A percentile compares a stretch with the other conserved stretches of the same genome.
phyloP scores from a whole-genome alignment of 495 filamentous ascomycete species.

The Penicillium antarcticum region DNA sequence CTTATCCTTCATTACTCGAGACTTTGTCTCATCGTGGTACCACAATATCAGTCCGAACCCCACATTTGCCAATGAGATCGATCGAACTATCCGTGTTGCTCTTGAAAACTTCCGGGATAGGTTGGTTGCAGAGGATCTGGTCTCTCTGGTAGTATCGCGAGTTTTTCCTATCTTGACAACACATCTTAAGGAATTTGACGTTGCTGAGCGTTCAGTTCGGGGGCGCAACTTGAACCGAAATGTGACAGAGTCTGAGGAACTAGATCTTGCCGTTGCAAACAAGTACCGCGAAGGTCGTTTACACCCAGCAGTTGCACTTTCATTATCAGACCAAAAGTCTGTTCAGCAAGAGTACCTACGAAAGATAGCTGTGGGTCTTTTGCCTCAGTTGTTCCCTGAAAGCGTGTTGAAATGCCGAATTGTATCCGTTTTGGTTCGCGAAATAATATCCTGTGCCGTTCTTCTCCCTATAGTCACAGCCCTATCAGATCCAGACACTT shows the following conservation, averaged over 20 bases:
- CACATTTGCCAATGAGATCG: slow-evolving; percentile 79
- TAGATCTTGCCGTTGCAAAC: slow-evolving; percentile 87
- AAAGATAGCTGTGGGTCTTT: slow-evolving; percentile 59
- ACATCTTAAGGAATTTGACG: slow-evolving; percentile 86
- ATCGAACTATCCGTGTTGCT: slow-evolving; percentile 72
- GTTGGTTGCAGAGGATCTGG: slow-evolving; percentile 68
- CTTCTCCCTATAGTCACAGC: slow-evolving; percentile 36
- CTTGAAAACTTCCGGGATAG: slow-evolving; percentile 66
- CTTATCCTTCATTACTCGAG: slow-evolving; percentile 70
- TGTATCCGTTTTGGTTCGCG: slow-evolving; percentile 75
- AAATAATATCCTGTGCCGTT: slow-evolving; percentile 65
- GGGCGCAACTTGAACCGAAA: slow-evolving; percentile 82
- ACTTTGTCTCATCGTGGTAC: slow-evolving; percentile 91
- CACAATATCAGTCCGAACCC: slow-evolving; percentile 76
- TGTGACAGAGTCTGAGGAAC: slow-evolving; percentile 93
- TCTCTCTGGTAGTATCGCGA: slow-evolving; percentile 73
- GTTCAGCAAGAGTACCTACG: slow-evolving; percentile 87
- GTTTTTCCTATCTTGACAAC: slow-evolving; percentile 87
- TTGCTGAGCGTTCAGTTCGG: slow-evolving; percentile 83
- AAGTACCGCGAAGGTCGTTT: slow-evolving; percentile 89
- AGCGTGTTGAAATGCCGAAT: slow-evolving; percentile 72
- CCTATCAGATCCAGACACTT: slow-evolving; percentile 82
- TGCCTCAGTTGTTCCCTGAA: slow-evolving; percentile 74
- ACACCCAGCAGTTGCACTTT: slow-evolving; percentile 82
- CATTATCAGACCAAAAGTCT: slow-evolving; percentile 74